phyloP scores from a whole-genome alignment of 768 basidiomycete genomes.

The Tricholoma hemisulphureum region DNA sequence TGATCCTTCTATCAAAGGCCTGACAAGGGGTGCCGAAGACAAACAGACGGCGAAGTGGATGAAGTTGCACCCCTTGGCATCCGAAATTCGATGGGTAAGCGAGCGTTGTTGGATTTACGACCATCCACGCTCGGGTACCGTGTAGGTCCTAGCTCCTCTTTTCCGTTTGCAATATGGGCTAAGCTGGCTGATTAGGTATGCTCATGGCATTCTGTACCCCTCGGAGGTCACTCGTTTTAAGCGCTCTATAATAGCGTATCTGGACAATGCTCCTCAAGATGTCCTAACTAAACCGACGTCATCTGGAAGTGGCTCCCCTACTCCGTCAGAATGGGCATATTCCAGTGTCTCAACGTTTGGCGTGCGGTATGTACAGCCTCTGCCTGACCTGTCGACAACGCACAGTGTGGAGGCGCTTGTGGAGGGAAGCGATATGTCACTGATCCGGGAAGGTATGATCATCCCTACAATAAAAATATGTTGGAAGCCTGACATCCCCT shows the following conservation, averaged over 20 bases:
- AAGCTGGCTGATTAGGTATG: constrained; percentile 53
- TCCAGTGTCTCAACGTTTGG: constrained; percentile 89
- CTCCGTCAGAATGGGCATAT: constrained; percentile 65
- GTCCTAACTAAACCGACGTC: constrained; percentile 26
- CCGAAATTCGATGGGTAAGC: constrained; percentile 82
- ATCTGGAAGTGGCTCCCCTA: constrained; percentile 26
- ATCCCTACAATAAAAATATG: background rate
- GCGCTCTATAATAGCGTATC: constrained; percentile 49
- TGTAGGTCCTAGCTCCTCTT: constrained; percentile 49
- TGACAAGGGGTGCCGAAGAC: constrained; percentile 85
- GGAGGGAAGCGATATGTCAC: constrained; percentile 86
- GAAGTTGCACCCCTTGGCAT: constrained; percentile 73
- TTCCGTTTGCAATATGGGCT: constrained; percentile 4
- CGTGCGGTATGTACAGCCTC: constrained; percentile 66
- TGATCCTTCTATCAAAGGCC: constrained; percentile 61
- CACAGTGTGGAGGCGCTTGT: constrained; percentile 90
- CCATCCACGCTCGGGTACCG: constrained; percentile 90
- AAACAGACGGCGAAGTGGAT: constrained; percentile 95
- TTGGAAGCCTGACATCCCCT: constrained; percentile 3
- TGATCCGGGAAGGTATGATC: constrained; percentile 57
- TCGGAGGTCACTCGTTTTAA: constrained; percentile 76
- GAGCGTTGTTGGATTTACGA: constrained; percentile 99
- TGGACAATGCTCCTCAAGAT: constrained; percentile 44
- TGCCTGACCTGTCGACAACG: constrained; percentile 57
- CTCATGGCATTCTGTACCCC: constrained; percentile 94